Evolutionary conservation across 352 stramenopile species (phyloP).

Genomic region (Thalassiosira exigua): DNA sequence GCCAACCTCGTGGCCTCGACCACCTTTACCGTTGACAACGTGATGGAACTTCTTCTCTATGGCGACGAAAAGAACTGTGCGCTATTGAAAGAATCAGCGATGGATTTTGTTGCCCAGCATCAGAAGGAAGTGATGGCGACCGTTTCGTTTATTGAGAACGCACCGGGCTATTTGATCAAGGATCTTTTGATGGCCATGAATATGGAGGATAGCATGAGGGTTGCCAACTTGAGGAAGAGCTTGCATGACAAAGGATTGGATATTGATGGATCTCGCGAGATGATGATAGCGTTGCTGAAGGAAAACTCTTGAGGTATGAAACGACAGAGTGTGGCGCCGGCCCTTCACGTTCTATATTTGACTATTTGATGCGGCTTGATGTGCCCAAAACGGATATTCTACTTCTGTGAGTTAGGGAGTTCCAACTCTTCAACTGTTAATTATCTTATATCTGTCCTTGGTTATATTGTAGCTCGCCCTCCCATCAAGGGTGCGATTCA

Average conservation of each 20-base stretch:
- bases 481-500: too few species aligned
- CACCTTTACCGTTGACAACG: slow-evolving; percentile 26
- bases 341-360: too few species aligned
- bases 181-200: slow-evolving; percentile 12
- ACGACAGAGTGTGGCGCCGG: too few species aligned
- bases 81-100: slow-evolving; percentile 34
- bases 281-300: slow-evolving; percentile 16
- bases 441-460: too few species aligned
- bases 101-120: slow-evolving; percentile 34
- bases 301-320: too few species aligned
- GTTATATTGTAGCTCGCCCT: too few species aligned
- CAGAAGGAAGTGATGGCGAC: not conserved
- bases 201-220: slow-evolving; percentile 21
- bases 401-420: too few species aligned
- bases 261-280: slow-evolving; percentile 21
- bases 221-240: slow-evolving; percentile 7
- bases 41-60: slow-evolving; percentile 22
- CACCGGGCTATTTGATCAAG: not conserved
- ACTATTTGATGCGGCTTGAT: too few species aligned
- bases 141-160: not conserved
- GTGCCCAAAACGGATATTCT: too few species aligned
- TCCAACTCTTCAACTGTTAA: too few species aligned
- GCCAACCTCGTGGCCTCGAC: slow-evolving; percentile 18
- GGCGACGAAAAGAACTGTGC: slow-evolving; percentile 26
- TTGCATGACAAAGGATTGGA: slow-evolving; percentile 20